phyloP scores from a whole-genome alignment of 768 basidiomycete species.

The Grammothele lineata region DNA sequence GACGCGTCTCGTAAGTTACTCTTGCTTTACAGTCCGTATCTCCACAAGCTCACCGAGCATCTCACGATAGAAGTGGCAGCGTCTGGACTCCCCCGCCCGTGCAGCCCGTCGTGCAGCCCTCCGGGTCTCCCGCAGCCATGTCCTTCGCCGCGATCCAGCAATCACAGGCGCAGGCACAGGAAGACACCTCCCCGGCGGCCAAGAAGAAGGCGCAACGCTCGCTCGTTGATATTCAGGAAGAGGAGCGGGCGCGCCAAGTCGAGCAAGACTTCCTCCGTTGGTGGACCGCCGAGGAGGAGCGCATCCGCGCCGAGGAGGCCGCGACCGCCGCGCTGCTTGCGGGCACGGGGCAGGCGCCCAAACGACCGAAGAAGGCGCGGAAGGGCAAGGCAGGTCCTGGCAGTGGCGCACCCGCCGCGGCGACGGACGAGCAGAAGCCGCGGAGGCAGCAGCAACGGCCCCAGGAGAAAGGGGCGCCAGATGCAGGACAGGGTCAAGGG shows the following conservation, averaged over 20 bases:
- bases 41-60: background rate
- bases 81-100: slow-evolving; percentile 65
- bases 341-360: background rate
- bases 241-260: slow-evolving; percentile 60
- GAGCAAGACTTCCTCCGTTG: slow-evolving; percentile 84
- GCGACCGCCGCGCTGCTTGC: slow-evolving; percentile 8
- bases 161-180: slow-evolving; percentile 60
- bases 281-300: slow-evolving; percentile 84
- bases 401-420: background rate
- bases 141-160: slow-evolving; percentile 87
- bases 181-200: slow-evolving; percentile 32
- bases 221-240: slow-evolving; percentile 80
- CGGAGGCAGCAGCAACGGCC: background rate
- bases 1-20: slow-evolving; percentile 50
- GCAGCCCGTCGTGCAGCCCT: slow-evolving; percentile 38
- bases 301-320: slow-evolving; percentile 49
- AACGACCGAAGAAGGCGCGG: slow-evolving; percentile 8
- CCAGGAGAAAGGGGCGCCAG: background rate
- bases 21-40: background rate
- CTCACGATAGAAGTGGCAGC: slow-evolving; percentile 35
- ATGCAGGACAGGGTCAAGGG: background rate
- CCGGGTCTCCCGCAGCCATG: slow-evolving; percentile 27
- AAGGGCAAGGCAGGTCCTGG: background rate
- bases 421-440: background rate
- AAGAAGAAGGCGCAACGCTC: slow-evolving; percentile 53